These are phyloP conservation scores for Candida quercuum DNA, from an alignment of 805 yeast genomes.

Conservation along the genomic window DNA sequence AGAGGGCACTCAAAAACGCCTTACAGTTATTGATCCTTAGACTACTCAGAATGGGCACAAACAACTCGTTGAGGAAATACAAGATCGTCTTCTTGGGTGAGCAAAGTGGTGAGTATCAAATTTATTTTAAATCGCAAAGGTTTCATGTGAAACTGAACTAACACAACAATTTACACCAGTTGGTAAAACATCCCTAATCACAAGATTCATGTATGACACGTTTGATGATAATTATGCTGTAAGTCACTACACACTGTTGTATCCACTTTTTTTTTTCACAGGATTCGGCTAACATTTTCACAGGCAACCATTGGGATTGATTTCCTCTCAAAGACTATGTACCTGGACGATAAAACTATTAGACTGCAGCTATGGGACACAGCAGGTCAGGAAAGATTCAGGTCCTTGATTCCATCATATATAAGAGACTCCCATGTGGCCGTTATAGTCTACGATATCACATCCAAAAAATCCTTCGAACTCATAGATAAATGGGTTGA, in stretches of 20 bases:
- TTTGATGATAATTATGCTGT: conserved; percentile 88
- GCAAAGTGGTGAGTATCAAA: conserved; percentile 38
- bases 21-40: too few relatives aligned
- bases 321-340: conserved; percentile 90
- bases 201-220: conserved; percentile 97
- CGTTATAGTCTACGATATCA: conserved; percentile 90
- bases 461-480: conserved; percentile 78
- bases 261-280: too few relatives aligned
- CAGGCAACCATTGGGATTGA: conserved; percentile 96
- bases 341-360: conserved; percentile 91
- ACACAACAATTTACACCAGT: too few relatives aligned
- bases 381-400: conserved; percentile 94
- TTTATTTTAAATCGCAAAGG: too few relatives aligned
- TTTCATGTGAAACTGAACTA: too few relatives aligned
- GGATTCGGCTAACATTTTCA: conserved; percentile 6
- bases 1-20: too few relatives aligned
- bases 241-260: too few relatives aligned
- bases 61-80: conserved; percentile 46
- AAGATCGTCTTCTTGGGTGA: conserved; percentile 97
- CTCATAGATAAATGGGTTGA: conserved; percentile 89
- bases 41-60: conserved; percentile 6
- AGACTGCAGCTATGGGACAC: conserved; percentile 97
- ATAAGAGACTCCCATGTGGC: conserved; percentile 98
- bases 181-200: conserved; percentile 92
- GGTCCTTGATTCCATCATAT: conserved; percentile 91